phyloP scores from a whole-genome alignment of 1,139 yeast genomes.

The Candida glucosophila region DNA sequence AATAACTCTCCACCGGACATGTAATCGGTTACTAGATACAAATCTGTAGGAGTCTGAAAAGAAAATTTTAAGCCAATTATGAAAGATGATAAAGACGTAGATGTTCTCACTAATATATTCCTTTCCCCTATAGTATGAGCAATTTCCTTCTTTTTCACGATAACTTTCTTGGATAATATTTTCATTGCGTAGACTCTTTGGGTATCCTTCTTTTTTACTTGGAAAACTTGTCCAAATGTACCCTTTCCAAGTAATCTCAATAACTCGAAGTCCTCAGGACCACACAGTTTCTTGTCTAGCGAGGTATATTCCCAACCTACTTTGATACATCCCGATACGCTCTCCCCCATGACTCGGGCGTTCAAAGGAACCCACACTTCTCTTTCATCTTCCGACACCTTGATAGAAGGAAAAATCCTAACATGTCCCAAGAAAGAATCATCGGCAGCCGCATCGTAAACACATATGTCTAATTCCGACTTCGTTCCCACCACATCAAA shows the following conservation, averaged over 20 bases:
- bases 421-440: constrained; percentile 85
- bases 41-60: constrained; percentile 87
- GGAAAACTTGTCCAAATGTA: constrained; percentile 95
- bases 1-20: constrained; percentile 98
- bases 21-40: constrained; percentile 89
- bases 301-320: constrained; percentile 68
- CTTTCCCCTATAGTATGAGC: constrained; percentile 98
- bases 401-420: constrained; percentile 59
- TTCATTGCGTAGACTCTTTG: constrained; percentile 94
- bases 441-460: constrained; percentile 76
- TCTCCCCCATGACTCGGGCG: constrained; percentile 69
- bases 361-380: constrained; percentile 61
- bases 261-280: constrained; percentile 91
- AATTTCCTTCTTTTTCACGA: constrained; percentile 92
- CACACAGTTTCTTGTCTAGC: constrained; percentile 64
- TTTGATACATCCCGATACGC: constrained; percentile 68
- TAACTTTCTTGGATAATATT: constrained; percentile 85
- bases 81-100: constrained; percentile 76
- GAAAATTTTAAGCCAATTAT: constrained; percentile 93
- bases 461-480: constrained; percentile 77
- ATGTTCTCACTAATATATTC: constrained; percentile 82
- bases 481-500: constrained; percentile 85
- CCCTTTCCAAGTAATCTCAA: constrained; percentile 89
- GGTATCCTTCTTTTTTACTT: constrained; percentile 84
- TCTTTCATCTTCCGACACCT: constrained; percentile 14